These are phyloP conservation scores for Arthrinium puccinioides DNA, from an alignment of 2,329 filamentous ascomycete species.

Conservation along the genomic window DNA sequence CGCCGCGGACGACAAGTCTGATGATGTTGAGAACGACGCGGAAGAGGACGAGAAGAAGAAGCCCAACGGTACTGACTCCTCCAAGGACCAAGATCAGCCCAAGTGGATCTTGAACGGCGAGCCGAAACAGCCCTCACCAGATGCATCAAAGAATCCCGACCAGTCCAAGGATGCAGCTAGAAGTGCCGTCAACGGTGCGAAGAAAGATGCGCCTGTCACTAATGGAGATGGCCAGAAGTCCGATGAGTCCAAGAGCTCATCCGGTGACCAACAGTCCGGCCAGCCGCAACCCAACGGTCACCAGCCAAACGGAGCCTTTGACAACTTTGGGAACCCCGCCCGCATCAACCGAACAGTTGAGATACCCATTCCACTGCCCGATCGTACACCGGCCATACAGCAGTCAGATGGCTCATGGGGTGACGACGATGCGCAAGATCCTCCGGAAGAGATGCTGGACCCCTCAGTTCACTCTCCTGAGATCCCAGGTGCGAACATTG, in stretches of 20 bases:
- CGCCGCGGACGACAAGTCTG: too few species aligned
- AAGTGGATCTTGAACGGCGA: too few species aligned
- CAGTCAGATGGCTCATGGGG: slow-evolving; percentile 12
- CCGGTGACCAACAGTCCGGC: not conserved
- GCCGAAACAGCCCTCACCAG: too few species aligned
- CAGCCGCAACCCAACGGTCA: not conserved
- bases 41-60: too few species aligned
- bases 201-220: too few species aligned
- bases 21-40: not conserved
- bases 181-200: too few species aligned
- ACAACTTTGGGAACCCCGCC: slow-evolving; percentile 23
- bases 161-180: too few species aligned
- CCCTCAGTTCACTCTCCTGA: slow-evolving; percentile 19
- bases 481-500: slow-evolving; percentile 28
- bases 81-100: too few species aligned
- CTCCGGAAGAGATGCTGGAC: slow-evolving; percentile 24
- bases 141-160: too few species aligned
- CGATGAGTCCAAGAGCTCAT: too few species aligned
- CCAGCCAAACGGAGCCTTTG: slow-evolving; percentile 5
- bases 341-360: slow-evolving; percentile 22
- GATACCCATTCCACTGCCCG: slow-evolving; percentile 20
- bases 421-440: slow-evolving; percentile 15
- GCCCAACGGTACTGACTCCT: too few species aligned
- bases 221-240: too few species aligned
- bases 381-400: slow-evolving; percentile 5